Base-by-base conservation (phyloP, 2,329 filamentous ascomycete species). In the Pseudocercospora macadamiae region DNA sequence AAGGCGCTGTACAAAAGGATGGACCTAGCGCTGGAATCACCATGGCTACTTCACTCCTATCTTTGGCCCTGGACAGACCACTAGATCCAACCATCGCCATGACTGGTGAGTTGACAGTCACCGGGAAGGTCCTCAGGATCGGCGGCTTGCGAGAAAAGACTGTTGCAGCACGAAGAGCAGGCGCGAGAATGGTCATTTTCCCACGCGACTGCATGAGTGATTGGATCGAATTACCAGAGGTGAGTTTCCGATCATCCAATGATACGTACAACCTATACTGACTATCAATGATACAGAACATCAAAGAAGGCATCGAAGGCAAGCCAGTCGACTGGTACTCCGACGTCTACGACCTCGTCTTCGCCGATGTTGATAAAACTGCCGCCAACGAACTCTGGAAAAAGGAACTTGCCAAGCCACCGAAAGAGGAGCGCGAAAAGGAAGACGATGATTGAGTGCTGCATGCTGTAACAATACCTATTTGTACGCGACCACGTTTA, bases 81-180 rank as follows among this genome's bases (percentile, higher is more conserved):
- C 82, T 99, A 51, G 83, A 92, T 71, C 91, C 93, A 5, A 91
- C 90, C 0, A 87, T 97, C 66, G 93, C 96, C 59, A 99, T 99
- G 95, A 99, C 95, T 1, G 95, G 95, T 64, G 95, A 99, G 77
- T 81, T 99, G 64, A 99, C 96, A 1, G 87, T 99, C 53, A 99
- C 95, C 1, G 95, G 95, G 55, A 99, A 99, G 79, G 93, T 99
- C 2, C 79, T 99, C 53, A 84, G 95, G 62, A 99, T 99, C 73
- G 95, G 95, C 51, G 95, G 95, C 0, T 78, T 99, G 67, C 83
- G 95, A 47, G 95, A 99, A 80, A 99, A 99, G 87, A 97, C 95
- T 5, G 93, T 99, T 36, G 95, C 95, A 26, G 96, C 95, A 58
- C 85, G 93, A 71, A 83, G 95, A 64, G 95, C 95, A 19, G 95